Percentiles rank a stretch among this genome's conserved stretches.
These are phyloP conservation scores for Sequoiadendron giganteum DNA, from an alignment of 75 land plant genomes.

Conservation along the genomic window DNA sequence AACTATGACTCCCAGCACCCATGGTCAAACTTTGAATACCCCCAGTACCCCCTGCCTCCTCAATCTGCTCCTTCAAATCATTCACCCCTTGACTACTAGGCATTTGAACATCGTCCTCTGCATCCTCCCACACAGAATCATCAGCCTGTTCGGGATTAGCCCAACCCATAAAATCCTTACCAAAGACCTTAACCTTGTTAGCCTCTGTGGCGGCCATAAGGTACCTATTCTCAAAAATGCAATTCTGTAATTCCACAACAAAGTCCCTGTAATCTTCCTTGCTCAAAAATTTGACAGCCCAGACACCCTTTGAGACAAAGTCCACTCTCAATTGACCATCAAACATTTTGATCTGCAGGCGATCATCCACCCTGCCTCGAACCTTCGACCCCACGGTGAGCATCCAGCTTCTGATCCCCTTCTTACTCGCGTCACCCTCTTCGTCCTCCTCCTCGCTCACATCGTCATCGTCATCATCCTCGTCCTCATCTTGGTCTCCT, in stretches of 20 bases:
- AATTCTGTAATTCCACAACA: slow-evolving; percentile 54
- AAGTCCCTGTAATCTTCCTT: slow-evolving; percentile 48
- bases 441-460: slow-evolving; percentile 26
- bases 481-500: slow-evolving; percentile 24
- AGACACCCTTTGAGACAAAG: slow-evolving; percentile 85
- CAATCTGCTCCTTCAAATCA: slow-evolving; percentile 57
- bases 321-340: slow-evolving; percentile 78
- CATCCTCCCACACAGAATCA: slow-evolving; percentile 96
- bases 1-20: slow-evolving; percentile 94
- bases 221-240: slow-evolving; percentile 84
- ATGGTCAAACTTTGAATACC: slow-evolving; percentile 89
- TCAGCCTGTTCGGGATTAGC: slow-evolving; percentile 85
- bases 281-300: slow-evolving; percentile 86
- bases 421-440: slow-evolving; percentile 48
- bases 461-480: slow-evolving; percentile 17
- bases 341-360: slow-evolving; percentile 70
- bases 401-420: slow-evolving; percentile 40
- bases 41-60: slow-evolving; percentile 57
- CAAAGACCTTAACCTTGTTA: slow-evolving; percentile 86
- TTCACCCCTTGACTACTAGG: slow-evolving; percentile 4
- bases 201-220: slow-evolving; percentile 62
- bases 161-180: slow-evolving; percentile 98
- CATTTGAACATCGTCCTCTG: slow-evolving; percentile 51
- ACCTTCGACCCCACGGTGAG: slow-evolving; percentile 62
- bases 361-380: slow-evolving; percentile 42